Base-by-base conservation (phyloP, 495 filamentous ascomycete genomes). In the Annulohypoxylon nitens region DNA sequence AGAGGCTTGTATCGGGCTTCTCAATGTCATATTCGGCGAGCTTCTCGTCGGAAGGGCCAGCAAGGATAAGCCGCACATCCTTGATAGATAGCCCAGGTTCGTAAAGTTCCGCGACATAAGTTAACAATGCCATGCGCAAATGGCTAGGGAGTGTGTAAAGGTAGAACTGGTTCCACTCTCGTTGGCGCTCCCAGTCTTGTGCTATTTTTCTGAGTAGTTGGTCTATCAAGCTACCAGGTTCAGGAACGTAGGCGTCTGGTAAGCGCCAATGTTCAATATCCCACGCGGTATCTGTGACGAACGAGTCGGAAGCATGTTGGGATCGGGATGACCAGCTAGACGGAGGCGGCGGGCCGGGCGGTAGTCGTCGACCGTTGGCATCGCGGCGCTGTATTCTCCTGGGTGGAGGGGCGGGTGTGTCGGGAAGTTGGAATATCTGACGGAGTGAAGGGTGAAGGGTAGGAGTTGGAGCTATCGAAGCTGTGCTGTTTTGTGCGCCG, bases 271-370 rank as follows among this genome's bases (percentile, higher is more conserved):
- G 69, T 16, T 68, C 64, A 16, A 67, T 64, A 4, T 54, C 61
- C 9, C 64, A 53, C 16, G 9, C 55, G 11, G 25, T 50, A 30
- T 67, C 47, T 20, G 18, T 23, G 18, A 43, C 47, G 53, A 71
- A 16, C 25, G 62, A 47, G 60, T 50, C 9, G 50, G 64, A 61
- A n/a, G 75, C 71, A 64, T 77, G 54, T 33, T 64, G 68, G n/a
- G 81, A 72, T 55, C 66, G 55, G 39, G 80, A 75, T 10, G 91
- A 74, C 93, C 93, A 96, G 74, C 91, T 93, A 33, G 83, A 84
- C 1, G 93, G 93, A 18, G 92, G 84, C 8, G 91, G 86, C 3
- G 93, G 93, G 0, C 93, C 93, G 1, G 92, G 81, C 0, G 88
- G 87, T 14, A 83, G 78, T 64, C 88, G 85, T 67, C 81, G 61